Percentiles rank a stretch among this genome's conserved stretches.
Conservation (phyloP, 106 monocot genomes). For the Dactylorhiza incarnata region DNA sequence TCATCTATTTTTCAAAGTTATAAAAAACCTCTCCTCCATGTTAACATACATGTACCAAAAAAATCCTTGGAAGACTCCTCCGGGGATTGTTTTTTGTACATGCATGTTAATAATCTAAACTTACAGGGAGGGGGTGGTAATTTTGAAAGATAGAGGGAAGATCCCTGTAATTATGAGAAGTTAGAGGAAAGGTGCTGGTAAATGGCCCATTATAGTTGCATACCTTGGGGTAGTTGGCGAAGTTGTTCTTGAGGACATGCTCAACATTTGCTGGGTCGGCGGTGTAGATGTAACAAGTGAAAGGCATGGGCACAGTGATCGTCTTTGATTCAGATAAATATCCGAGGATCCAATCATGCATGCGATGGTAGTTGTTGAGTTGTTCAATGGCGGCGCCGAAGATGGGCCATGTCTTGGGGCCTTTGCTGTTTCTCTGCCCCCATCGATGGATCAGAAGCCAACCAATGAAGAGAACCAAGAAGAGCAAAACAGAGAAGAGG, state of each 20-base stretch:
- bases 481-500: neutral
- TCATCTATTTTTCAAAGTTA: too few species aligned
- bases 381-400: conserved; percentile 67
- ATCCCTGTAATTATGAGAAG: too few species aligned
- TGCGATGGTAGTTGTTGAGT: conserved; percentile 68
- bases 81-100: too few species aligned
- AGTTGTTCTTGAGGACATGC: conserved; percentile 69
- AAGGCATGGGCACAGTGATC: conserved; percentile 56
- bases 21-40: too few species aligned
- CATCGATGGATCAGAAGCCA: conserved; percentile 64
- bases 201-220: conserved; percentile 55
- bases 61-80: too few species aligned
- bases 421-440: conserved; percentile 42
- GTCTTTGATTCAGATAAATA: conserved; percentile 58
- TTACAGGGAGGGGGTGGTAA: too few species aligned
- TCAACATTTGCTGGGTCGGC: conserved; percentile 60
- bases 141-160: too few species aligned
- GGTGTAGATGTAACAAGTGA: conserved; percentile 75
- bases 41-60: conserved; percentile 20
- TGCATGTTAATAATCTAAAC: too few species aligned
- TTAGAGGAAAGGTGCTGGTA: too few species aligned
- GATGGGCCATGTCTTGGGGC: conserved; percentile 80
- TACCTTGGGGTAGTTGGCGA: conserved; percentile 90
- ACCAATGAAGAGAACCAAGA: conserved; percentile 21
- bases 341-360: conserved; percentile 89